Percentiles rank a stretch among this genome's conserved stretches.
Evolutionary conservation across 345 rosid species (phyloP).

Genomic region (Ceriops tagal): DNA sequence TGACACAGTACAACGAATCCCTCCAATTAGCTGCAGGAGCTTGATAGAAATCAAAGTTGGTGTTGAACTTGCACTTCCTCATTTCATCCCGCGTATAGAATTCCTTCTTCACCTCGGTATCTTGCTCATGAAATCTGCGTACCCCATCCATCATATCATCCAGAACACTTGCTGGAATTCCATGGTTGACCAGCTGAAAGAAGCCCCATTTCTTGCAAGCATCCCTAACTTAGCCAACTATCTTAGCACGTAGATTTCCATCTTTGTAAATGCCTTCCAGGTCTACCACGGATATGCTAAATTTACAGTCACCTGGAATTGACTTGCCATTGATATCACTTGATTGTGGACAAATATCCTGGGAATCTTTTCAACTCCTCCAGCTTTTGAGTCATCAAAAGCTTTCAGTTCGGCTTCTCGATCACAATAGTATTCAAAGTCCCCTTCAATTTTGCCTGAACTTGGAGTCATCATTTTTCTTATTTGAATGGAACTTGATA

Average conservation of each 20-base stretch:
- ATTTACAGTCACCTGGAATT: background rate
- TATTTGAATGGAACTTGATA: too few species aligned
- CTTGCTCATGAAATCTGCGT: slow-evolving; percentile 16
- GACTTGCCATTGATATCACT: background rate
- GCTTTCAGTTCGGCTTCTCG: slow-evolving; percentile 2
- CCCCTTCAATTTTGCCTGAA: background rate
- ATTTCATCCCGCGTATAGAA: slow-evolving; percentile 7
- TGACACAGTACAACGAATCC: background rate
- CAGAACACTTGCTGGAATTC: slow-evolving; percentile 11
- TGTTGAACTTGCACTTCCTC: background rate
- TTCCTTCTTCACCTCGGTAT: slow-evolving; percentile 7
- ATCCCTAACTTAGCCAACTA: background rate
- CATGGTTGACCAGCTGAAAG: slow-evolving; percentile 19
- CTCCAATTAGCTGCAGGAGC: slow-evolving; percentile 15
- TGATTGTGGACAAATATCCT: background rate
- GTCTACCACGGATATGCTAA: slow-evolving; percentile 1
- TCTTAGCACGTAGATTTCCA: background rate
- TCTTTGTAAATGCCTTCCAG: background rate
- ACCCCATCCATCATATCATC: slow-evolving; percentile 16
- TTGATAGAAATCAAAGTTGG: slow-evolving; percentile 10
- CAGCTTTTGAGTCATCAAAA: slow-evolving; percentile 20
- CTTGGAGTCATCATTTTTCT: background rate
- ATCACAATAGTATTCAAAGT: background rate
- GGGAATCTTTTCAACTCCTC: slow-evolving; percentile 8
- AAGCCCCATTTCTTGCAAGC: slow-evolving; percentile 17